phyloP scores from a whole-genome alignment of 768 basidiomycete species.

The Agrocybe pediades region DNA sequence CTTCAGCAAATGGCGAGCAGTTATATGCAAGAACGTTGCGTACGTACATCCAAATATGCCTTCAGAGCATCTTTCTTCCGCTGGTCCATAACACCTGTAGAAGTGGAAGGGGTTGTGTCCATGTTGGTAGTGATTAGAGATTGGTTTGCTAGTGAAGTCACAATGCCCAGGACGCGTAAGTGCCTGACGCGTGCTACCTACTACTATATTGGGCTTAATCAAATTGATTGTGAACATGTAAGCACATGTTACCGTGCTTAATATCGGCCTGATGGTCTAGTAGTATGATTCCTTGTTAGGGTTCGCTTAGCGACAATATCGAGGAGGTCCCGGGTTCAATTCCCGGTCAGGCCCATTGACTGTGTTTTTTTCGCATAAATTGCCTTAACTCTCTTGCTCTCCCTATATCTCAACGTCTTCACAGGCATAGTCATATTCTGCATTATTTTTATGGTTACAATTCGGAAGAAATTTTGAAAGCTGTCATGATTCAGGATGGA shows the following conservation, averaged over 20 bases:
- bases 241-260: neutral
- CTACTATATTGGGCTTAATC: neutral
- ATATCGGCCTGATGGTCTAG: conserved; percentile 40
- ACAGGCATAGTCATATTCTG: too few relatives aligned
- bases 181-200: conserved; percentile 29
- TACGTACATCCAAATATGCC: conserved; percentile 69
- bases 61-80: conserved; percentile 75
- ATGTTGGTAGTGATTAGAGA: conserved; percentile 29
- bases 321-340: conserved; percentile 89
- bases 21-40: neutral
- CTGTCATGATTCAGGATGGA: too few relatives aligned
- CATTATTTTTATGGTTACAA: too few relatives aligned
- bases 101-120: conserved; percentile 54
- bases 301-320: conserved; percentile 30
- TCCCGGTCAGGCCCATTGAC: conserved; percentile 66
- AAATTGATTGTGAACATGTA: neutral
- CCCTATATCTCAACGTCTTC: neutral
- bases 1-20: neutral
- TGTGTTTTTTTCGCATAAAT: conserved; percentile 10
- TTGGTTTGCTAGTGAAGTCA: conserved; percentile 2
- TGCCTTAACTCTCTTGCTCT: neutral
- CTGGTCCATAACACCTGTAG: conserved; percentile 65
- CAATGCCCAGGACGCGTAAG: conserved; percentile 39
- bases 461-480: too few relatives aligned
- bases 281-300: conserved; percentile 48